A percentile compares a stretch with the other conserved stretches of the same genome.
Conservation (phyloP, 2,329 filamentous ascomycete species). For the Paecilomyces variotii region DNA sequence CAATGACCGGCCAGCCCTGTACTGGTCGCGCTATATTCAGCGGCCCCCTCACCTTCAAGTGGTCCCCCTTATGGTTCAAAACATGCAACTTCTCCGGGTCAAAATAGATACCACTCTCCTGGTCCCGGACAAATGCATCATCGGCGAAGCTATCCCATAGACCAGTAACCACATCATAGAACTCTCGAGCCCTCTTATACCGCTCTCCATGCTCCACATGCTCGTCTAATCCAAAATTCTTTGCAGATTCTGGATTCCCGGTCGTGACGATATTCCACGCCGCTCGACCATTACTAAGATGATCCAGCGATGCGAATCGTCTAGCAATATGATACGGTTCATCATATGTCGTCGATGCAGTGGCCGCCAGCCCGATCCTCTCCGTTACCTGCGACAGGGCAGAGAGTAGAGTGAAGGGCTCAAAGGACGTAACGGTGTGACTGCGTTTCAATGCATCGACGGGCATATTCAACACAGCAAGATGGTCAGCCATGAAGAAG, state of each 20-base stretch:
- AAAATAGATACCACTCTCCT: slow-evolving; percentile 41
- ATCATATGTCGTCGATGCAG: slow-evolving; percentile 47
- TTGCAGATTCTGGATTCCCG: slow-evolving; percentile 44
- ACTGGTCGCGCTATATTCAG: slow-evolving; percentile 47
- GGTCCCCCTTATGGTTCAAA: slow-evolving; percentile 44
- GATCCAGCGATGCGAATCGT: slow-evolving; percentile 46
- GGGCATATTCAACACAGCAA: slow-evolving; percentile 50
- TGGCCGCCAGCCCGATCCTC: slow-evolving; percentile 45
- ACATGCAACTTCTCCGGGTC: slow-evolving; percentile 47
- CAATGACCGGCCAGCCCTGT: slow-evolving; percentile 50
- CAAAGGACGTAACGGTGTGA: slow-evolving; percentile 52
- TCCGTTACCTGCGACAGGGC: slow-evolving; percentile 43
- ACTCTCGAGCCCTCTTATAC: slow-evolving; percentile 46
- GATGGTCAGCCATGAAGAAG: slow-evolving; percentile 51
- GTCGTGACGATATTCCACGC: slow-evolving; percentile 51
- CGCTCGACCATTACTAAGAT: slow-evolving; percentile 42
- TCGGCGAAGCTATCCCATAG: slow-evolving; percentile 50
- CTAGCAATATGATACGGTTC: slow-evolving; percentile 46
- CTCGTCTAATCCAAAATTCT: slow-evolving; percentile 46
- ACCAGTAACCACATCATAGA: slow-evolving; percentile 47
- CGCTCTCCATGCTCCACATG: slow-evolving; percentile 43
- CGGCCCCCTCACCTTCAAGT: slow-evolving; percentile 41
- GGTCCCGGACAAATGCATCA: slow-evolving; percentile 46
- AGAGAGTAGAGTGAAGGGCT: slow-evolving; percentile 47
- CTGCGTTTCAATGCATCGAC: slow-evolving; percentile 49